These are phyloP conservation scores for Phialophora verrucosa DNA, from an alignment of 2,329 filamentous ascomycete genomes.

Conservation along the genomic window DNA sequence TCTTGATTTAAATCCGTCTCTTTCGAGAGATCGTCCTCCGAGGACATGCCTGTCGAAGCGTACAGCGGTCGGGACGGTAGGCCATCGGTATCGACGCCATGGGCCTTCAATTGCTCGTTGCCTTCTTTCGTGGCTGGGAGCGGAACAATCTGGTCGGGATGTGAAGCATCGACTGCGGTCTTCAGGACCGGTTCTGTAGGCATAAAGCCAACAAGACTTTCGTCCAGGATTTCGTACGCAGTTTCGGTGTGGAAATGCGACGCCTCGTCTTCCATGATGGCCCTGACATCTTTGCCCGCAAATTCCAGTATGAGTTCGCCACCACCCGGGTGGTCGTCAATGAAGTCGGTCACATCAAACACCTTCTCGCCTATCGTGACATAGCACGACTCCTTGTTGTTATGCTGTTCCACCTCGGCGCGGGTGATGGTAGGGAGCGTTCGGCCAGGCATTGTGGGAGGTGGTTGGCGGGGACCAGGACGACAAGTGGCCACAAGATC, in stretches of 20 bases:
- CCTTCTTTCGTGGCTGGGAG: slow-evolving; percentile 58
- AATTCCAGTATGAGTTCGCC: slow-evolving; percentile 87
- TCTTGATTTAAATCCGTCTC: slow-evolving; percentile 79
- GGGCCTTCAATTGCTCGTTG: slow-evolving; percentile 52
- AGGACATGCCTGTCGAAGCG: slow-evolving; percentile 80
- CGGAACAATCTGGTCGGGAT: slow-evolving; percentile 59
- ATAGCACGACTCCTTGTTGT: slow-evolving; percentile 82
- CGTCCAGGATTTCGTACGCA: slow-evolving; percentile 94
- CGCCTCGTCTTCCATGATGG: slow-evolving; percentile 79
- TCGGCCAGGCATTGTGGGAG: slow-evolving; percentile 62
- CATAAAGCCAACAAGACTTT: slow-evolving; percentile 82
- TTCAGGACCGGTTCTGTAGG: slow-evolving; percentile 63
- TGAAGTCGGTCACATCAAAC: slow-evolving; percentile 91
- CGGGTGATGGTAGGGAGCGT: slow-evolving; percentile 82
- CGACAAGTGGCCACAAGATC: background rate
- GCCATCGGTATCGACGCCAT: slow-evolving; percentile 54
- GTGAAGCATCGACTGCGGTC: slow-evolving; percentile 54
- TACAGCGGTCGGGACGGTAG: slow-evolving; percentile 47
- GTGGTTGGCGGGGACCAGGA: background rate
- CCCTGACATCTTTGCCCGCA: slow-evolving; percentile 81
- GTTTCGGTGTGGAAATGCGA: slow-evolving; percentile 89
- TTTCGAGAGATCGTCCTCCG: slow-evolving; percentile 80
- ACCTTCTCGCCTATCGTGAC: slow-evolving; percentile 89
- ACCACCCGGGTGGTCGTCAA: slow-evolving; percentile 89
- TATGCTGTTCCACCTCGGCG: slow-evolving; percentile 81